Base-by-base conservation (phyloP, 2,329 filamentous ascomycete genomes). In the Bipolaris gigantea region DNA sequence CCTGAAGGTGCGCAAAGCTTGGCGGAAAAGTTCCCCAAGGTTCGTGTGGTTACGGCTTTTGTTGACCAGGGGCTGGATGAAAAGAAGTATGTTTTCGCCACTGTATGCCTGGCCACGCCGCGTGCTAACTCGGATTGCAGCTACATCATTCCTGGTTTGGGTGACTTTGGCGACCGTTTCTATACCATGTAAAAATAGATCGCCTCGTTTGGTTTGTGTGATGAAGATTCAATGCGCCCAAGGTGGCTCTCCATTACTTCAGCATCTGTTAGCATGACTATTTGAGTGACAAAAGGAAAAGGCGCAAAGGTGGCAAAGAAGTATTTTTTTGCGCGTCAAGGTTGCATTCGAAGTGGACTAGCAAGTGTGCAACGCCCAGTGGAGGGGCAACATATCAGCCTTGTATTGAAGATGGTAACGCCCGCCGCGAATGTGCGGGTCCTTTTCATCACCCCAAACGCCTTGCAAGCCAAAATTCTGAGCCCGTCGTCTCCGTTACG, bases 41-140 rank as follows among this genome's bases (percentile, higher is more conserved):
- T 97, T 55, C 85, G 92, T 60, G 90, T 99, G 18, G 90, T 99
- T 44, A 97, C 94, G 8, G 91, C 94, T 9, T 99, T 99, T 73
- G 88, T 99, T 69, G 94, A 99, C 72, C 84, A 93, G 79, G 93
- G 94, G n/a, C 80, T 99, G 59, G 89, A 99, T 74, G 92, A 95
- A 72, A 97, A 96, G 81, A 97, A 96, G 92, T 97, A 82, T 72
- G 86, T 10, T 25, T 10, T 42, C 61, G 5, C 23, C 23, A 6
- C 23, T 23, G 2, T 3, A 25, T 25, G 25, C 7, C 25, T 9
- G 64, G 5, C 18, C 3, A 16, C 5, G 11, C 18, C 18, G 18
- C 19, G 3, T 48, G 19, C 54, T 56, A 9, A 56, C 34, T 40
- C 8, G 5, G 13, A 2, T 3, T 41, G 5, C 73, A 97, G 93